These are phyloP conservation scores for Epipyxis sp. DNA, from an alignment of 108 stramenopile genomes.

Conservation along the genomic window DNA sequence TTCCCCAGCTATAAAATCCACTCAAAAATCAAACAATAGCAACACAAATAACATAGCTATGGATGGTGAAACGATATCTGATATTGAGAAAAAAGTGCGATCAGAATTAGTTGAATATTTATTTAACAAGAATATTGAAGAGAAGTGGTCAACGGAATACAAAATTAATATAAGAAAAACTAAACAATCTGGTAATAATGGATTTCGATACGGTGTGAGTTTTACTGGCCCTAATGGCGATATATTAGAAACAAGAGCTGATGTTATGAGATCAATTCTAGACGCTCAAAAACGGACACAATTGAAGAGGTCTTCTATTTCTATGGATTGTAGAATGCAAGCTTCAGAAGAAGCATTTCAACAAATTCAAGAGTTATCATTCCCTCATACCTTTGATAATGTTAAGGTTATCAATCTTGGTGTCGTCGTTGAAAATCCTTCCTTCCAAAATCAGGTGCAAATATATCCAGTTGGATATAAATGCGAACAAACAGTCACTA, in stretches of 20 bases:
- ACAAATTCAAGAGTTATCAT: neutral
- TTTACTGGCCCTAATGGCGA: constrained; percentile 1
- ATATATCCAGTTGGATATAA: constrained; percentile 27
- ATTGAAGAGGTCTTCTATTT: neutral
- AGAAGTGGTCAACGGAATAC: neutral
- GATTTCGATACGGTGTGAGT: neutral
- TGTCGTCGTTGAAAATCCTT: neutral
- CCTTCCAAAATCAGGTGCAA: constrained; percentile 12
- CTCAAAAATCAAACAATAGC: no score
- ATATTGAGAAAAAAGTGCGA: neutral
- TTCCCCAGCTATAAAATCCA: no score
- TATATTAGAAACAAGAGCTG: neutral
- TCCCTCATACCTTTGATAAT: neutral
- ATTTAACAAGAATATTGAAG: neutral
- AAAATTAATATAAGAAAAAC: neutral
- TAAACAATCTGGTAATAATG: neutral
- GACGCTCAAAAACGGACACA: no score
- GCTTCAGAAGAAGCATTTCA: neutral
- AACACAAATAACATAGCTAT: no score
- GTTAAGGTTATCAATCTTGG: constrained; percentile 5
- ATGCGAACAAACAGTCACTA: neutral
- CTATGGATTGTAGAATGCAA: neutral
- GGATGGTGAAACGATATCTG: no score
- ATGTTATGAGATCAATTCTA: neutral
- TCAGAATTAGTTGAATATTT: constrained; percentile 4